Evolutionary conservation across 2,329 filamentous ascomycete species (phyloP).

Genomic region (Pseudogymnoascus sp.): DNA sequence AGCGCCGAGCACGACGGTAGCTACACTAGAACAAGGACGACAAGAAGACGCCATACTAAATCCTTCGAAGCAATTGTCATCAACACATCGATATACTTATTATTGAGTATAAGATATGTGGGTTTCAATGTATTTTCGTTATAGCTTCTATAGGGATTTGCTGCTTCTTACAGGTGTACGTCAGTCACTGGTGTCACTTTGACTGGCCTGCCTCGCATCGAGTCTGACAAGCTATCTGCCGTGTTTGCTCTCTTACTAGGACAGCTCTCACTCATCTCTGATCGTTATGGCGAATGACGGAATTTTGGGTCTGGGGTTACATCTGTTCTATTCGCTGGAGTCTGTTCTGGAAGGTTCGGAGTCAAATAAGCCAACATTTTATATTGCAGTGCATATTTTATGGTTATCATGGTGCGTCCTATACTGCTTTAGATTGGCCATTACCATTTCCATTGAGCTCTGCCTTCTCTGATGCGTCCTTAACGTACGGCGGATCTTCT

Average conservation of each 20-base stretch:
- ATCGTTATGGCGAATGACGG: slow-evolving; percentile 17
- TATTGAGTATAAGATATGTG: not conserved
- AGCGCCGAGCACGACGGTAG: not conserved
- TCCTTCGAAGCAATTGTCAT: not conserved
- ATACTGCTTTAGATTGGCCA: not conserved
- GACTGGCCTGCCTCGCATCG: slow-evolving; percentile 16
- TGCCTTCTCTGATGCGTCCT: slow-evolving; percentile 34
- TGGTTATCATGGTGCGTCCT: not conserved
- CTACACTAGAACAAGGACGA: not conserved
- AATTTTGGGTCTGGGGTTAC: not conserved
- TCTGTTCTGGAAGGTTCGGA: not conserved
- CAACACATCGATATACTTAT: not conserved
- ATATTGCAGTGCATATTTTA: not conserved
- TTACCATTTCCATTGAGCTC: not conserved
- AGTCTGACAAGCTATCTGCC: slow-evolving; percentile 20
- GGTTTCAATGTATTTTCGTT: not conserved
- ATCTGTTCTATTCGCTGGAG: slow-evolving; percentile 10
- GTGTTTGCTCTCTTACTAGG: slow-evolving; percentile 20
- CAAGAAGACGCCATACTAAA: not conserved
- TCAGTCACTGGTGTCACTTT: slow-evolving; percentile 1
- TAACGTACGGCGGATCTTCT: slow-evolving; percentile 39
- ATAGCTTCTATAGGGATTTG: not conserved
- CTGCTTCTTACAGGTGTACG: not conserved
- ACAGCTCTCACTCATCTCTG: slow-evolving; percentile 19
- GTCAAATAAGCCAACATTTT: not conserved